Evolutionary conservation across 1,284 basidiomycete species (phyloP), one percentile per base, ranked within the genome.

Genomic region (Rhodotorula sp.): DNA sequence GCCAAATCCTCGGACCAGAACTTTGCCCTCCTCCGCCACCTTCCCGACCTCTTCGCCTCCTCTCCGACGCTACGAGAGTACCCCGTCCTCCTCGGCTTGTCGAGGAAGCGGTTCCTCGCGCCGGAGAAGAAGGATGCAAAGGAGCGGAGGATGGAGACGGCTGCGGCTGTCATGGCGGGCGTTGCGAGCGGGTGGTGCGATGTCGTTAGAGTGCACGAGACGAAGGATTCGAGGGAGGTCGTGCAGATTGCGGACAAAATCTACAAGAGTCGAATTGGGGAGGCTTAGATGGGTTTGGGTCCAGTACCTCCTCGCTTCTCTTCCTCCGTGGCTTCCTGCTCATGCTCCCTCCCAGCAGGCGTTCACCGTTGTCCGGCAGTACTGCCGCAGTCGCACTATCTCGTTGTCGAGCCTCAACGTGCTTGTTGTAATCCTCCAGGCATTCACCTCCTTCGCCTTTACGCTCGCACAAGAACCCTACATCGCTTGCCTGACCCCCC

Each of bases 1-100:
- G 95, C 94, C 78, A 99, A 99, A 81, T 86, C 87, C 0, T 80
- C 88, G 2, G 83, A 87, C 28, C 91, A 86, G 5, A 95, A 96
- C 80, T 75, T 95, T 31, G 83, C 84, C 67, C 78, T 96, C 8
- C 80, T 96, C 59, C 83, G 87, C 11, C 76, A 85, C 48, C 83
- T 88, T 3, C 76, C 81, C 0, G 76, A 78, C 26, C 78, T 91
- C 46, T 85, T 85, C 0, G 53, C 56, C 31, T 55, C 74, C 31
- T 61, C 63, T 24, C 10, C 18, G 28, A 81, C 83, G 15, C 80
- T 93, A 22, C 78, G 80, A 11, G 86, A 86, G 8, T 91, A 86
- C 72, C 89, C 92, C 0, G 80, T 87, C 22, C 83, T 97, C 4
- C 85, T 95, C 28, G 94, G 92, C 2, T 81, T 87, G 1, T 94